Evolutionary conservation across 257 asterid genomes (phyloP), one percentile per base, ranked within the genome.

Genomic region (Solanum paucissectum): DNA sequence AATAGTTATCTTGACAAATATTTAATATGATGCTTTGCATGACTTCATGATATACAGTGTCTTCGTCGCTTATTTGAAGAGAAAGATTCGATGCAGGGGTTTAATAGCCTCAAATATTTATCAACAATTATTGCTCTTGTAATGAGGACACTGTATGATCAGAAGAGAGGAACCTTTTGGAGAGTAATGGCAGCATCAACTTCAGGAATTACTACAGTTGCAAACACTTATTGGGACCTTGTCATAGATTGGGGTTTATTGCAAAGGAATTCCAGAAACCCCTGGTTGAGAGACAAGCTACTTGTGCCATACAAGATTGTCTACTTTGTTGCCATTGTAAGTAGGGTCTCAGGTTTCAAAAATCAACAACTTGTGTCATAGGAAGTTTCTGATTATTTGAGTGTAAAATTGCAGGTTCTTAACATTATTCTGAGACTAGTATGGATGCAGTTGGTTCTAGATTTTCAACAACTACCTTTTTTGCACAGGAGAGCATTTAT

Each of bases 371-470:
- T 34, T 29, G 32, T 29, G 32, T 29, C 32, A 29, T 29, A 29
- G 37, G 9, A 34, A 5, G 18, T 36, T 12, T 25, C 33, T 85
- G n/a, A 60, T 64, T 7, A 36, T 16, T 25, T 25, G 4, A 14
- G 33, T 25, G 6, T 76, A 36, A 72, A 87, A 29, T 44, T 44
- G 89, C 94, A 95, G 99, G 95, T 91, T 1, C 81, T 92, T 79
- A 93, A 96, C 86, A 87, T 94, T 27, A 89, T 95, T 42, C 91
- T 96, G 86, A 96, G 98, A 81, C 96, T 95, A 18, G 98, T 89
- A 5, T 96, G 99, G 99, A 94, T 96, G 98, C 98, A 95, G 90
- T n/a, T 92, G 85, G 94, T 96, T 90, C 92, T 94, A 85, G 94
- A 93, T 89, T 88, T 94, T 73, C 12, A 90, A 11, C 88, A 92